These are phyloP conservation scores for Lactarius quietus DNA, from an alignment of 768 basidiomycete species.

Conservation along the genomic window DNA sequence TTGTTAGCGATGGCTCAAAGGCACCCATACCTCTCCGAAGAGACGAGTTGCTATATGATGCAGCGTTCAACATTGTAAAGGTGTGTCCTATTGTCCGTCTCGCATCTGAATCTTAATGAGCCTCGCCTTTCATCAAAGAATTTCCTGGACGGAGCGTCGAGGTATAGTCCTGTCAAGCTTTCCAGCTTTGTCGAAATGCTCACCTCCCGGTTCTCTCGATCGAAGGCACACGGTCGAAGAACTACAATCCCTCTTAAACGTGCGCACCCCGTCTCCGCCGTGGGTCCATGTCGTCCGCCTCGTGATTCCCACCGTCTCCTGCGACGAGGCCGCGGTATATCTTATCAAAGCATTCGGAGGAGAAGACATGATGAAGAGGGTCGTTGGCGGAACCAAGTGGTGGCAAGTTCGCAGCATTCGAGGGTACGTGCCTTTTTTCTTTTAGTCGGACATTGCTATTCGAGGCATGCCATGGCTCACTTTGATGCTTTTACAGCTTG, in stretches of 20 bases:
- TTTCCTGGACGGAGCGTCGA: slow-evolving; percentile 53
- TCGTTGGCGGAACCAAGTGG: slow-evolving; percentile 89
- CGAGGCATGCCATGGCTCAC: no score
- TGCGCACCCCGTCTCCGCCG: slow-evolving; percentile 78
- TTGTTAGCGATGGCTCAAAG: slow-evolving; percentile 27
- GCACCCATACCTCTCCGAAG: slow-evolving; percentile 41
- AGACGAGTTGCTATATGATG: slow-evolving; percentile 79
- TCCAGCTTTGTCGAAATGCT: not conserved
- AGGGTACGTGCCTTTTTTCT: slow-evolving; percentile 53
- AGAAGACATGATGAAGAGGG: slow-evolving; percentile 59
- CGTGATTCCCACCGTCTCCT: slow-evolving; percentile 68
- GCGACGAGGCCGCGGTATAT: slow-evolving; percentile 67
- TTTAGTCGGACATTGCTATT: no score
- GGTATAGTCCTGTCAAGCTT: no score
- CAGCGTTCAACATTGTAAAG: slow-evolving; percentile 74
- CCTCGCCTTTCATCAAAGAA: slow-evolving; percentile 38
- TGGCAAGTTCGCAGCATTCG: slow-evolving; percentile 92
- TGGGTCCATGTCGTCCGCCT: slow-evolving; percentile 73
- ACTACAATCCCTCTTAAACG: slow-evolving; percentile 76
- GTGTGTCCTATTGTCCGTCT: slow-evolving; percentile 35
- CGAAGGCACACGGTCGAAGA: slow-evolving; percentile 81
- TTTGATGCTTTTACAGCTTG: slow-evolving; percentile 44
- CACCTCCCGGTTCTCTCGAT: not conserved
- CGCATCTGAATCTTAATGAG: not conserved
- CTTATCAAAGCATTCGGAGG: slow-evolving; percentile 82